These are phyloP conservation scores for Boehmeria nivea DNA, from an alignment of 306 rosid species.

Conservation along the genomic window DNA sequence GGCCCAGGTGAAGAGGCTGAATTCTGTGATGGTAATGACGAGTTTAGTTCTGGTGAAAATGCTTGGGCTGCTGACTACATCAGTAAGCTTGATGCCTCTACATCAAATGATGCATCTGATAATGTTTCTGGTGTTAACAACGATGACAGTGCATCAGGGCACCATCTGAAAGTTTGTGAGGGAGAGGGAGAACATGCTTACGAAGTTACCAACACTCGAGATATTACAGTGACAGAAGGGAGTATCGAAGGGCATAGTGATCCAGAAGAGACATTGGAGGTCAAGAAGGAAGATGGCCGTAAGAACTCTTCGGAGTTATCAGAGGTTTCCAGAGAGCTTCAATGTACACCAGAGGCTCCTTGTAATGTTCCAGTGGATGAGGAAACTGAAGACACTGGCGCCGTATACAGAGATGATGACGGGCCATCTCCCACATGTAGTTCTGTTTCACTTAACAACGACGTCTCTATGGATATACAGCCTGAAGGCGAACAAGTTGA, in stretches of 20 bases:
- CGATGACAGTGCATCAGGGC: constrained; percentile 19
- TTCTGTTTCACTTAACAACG: constrained; percentile 28
- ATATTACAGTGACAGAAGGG: constrained; percentile 30
- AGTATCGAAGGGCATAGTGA: constrained; percentile 20
- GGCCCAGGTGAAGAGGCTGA: constrained; percentile 82
- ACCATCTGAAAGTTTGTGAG: constrained; percentile 36
- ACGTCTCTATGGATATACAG: constrained; percentile 26
- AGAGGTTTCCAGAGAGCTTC: constrained; percentile 8
- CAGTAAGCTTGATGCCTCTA: constrained; percentile 36
- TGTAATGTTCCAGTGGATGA: constrained; percentile 21
- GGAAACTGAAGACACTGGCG: constrained; percentile 26
- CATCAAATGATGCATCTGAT: too few relatives aligned
- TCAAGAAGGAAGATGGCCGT: too few relatives aligned
- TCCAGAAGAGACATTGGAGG: constrained; percentile 37
- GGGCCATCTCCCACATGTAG: constrained; percentile 28
- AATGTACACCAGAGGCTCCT: constrained; percentile 24
- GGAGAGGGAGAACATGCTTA: constrained; percentile 33
- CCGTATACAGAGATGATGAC: constrained; percentile 19
- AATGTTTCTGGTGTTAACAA: constrained; percentile 12
- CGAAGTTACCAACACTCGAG: constrained; percentile 30
- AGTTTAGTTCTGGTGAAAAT: constrained; percentile 48
- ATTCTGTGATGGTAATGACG: constrained; percentile 58
- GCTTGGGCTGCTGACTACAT: constrained; percentile 73
- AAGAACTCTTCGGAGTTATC: neutral
- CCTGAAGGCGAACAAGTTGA: constrained; percentile 26